Evolutionary conservation across 176 grass and related monocot genomes (phyloP).

Genomic region (Oryza glumipatula): DNA sequence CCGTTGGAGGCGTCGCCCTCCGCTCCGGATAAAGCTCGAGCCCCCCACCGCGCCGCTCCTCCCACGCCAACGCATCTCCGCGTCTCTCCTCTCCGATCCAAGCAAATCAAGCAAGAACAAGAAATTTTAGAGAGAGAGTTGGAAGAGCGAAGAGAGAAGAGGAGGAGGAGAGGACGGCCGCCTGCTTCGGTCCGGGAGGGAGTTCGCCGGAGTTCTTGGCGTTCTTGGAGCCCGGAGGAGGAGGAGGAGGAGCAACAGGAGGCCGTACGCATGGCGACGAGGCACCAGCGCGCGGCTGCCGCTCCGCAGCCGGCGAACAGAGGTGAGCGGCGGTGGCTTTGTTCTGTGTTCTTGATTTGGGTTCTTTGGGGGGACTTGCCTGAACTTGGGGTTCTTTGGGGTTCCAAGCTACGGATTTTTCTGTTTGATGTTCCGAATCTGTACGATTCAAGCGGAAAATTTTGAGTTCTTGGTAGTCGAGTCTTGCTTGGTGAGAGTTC

Average conservation of each 20-base stretch:
- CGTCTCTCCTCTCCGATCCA: slow-evolving; percentile 4
- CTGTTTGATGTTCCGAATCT: background rate
- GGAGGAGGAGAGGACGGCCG: background rate
- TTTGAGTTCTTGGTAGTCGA: background rate
- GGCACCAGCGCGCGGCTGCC: slow-evolving; percentile 51
- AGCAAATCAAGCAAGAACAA: slow-evolving; percentile 23
- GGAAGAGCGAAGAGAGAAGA: background rate
- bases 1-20: slow-evolving; percentile 41
- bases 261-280: slow-evolving; percentile 61
- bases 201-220: slow-evolving; percentile 20
- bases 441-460: slow-evolving; percentile 7
- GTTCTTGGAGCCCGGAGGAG: slow-evolving; percentile 23
- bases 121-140: too few relatives aligned
- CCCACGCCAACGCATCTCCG: background rate
- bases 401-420: background rate
- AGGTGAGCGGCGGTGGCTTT: slow-evolving; percentile 27
- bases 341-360: background rate
- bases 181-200: background rate
- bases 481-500: background rate
- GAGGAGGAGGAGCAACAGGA: background rate
- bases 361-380: background rate
- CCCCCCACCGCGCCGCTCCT: background rate
- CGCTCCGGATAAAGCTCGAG: slow-evolving; percentile 16
- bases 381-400: background rate
- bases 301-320: slow-evolving; percentile 54